phyloP scores from a whole-genome alignment of 768 basidiomycete genomes.

The Xanthoconium stramineum region DNA sequence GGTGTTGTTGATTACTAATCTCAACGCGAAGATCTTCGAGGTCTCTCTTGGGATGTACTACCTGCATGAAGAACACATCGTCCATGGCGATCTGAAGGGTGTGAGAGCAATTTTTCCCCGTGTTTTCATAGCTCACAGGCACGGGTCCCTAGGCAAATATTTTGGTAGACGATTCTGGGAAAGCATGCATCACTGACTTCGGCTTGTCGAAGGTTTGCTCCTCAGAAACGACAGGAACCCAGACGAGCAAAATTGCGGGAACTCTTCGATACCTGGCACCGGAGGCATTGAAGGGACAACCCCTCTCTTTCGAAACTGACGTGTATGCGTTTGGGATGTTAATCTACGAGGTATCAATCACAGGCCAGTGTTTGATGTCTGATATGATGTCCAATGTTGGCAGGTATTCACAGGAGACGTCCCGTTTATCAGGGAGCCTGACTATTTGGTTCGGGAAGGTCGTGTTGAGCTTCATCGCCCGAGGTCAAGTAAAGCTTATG shows the following conservation, averaged over 20 bases:
- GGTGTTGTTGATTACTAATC: background rate
- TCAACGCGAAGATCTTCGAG: conserved; percentile 3
- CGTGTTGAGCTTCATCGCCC: background rate
- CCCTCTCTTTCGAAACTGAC: conserved; percentile 21
- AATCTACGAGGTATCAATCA: conserved; percentile 22
- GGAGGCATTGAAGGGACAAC: conserved; percentile 20
- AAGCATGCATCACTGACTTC: conserved; percentile 34
- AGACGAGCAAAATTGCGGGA: conserved; percentile 17
- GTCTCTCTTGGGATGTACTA: conserved; percentile 14
- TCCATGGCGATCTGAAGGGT: conserved; percentile 32
- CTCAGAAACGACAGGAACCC: conserved; percentile 12
- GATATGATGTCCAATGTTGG: background rate
- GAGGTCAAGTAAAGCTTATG: background rate
- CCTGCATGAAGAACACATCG: conserved; percentile 14
- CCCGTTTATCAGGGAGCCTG: conserved; percentile 5
- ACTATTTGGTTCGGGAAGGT: background rate
- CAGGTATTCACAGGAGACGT: conserved; percentile 8
- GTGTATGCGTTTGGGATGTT: conserved; percentile 33
- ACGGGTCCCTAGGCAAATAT: conserved; percentile 27
- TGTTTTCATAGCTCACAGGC: background rate
- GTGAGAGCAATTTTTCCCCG: conserved; percentile 6
- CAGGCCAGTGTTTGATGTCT: background rate
- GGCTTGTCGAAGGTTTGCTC: conserved; percentile 29
- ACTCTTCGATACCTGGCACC: conserved; percentile 33
- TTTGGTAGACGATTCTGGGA: conserved; percentile 29